Evolutionary conservation across 2,329 filamentous ascomycete genomes (phyloP).

Genomic region (Fusarium sp.): DNA sequence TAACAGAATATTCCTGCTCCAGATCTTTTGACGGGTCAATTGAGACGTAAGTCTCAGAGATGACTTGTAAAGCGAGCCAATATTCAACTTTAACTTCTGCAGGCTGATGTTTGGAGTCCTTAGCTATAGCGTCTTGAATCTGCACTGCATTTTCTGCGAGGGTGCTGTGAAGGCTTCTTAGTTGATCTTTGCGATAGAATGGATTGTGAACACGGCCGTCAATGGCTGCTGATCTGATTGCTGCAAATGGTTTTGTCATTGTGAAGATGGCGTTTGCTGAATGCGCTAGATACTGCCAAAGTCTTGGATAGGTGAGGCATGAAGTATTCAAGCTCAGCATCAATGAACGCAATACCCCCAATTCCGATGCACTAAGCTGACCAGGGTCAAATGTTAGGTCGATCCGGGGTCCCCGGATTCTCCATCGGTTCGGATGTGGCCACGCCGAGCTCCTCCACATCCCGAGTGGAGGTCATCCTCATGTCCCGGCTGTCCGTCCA

Average conservation of each 20-base stretch:
- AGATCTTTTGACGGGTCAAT: constrained; percentile 31
- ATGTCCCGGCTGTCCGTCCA: background rate
- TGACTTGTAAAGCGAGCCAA: constrained; percentile 40
- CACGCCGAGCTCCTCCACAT: constrained; percentile 25
- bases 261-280: background rate
- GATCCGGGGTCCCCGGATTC: constrained; percentile 22
- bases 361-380: background rate
- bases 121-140: constrained; percentile 41
- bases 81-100: constrained; percentile 44
- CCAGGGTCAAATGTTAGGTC: background rate
- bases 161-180: constrained; percentile 27
- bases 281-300: background rate
- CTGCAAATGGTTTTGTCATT: constrained; percentile 40
- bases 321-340: constrained; percentile 5
- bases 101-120: constrained; percentile 31
- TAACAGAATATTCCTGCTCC: constrained; percentile 36
- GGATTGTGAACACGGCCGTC: constrained; percentile 42
- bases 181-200: constrained; percentile 42
- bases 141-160: constrained; percentile 25
- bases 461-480: constrained; percentile 27
- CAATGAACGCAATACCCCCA: background rate
- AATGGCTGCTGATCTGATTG: constrained; percentile 36
- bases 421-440: constrained; percentile 25
- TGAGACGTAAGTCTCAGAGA: constrained; percentile 28
- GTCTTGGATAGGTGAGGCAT: background rate